phyloP scores from a whole-genome alignment of 345 rosid species.

The Arabidopsis suecica region DNA sequence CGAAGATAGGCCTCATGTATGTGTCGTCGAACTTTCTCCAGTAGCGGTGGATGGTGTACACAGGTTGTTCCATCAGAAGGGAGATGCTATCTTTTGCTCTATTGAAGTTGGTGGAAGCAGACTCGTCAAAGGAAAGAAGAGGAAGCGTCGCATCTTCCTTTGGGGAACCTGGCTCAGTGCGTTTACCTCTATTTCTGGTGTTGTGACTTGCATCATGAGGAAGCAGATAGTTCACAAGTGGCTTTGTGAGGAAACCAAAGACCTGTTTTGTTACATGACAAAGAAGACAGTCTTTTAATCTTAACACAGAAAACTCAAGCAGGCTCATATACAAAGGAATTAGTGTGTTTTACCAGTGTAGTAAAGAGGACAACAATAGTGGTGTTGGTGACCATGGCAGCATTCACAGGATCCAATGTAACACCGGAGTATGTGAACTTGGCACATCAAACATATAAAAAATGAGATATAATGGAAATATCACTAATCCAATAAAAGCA shows the following conservation, averaged over 20 bases:
- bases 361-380: constrained; percentile 71
- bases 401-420: constrained; percentile 64
- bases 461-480: constrained; percentile 22
- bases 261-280: constrained; percentile 55
- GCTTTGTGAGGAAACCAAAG: constrained; percentile 86
- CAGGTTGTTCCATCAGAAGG: constrained; percentile 79
- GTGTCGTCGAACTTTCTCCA: constrained; percentile 86
- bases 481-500: not conserved
- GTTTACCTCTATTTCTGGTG: constrained; percentile 17
- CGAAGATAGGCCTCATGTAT: constrained; percentile 90
- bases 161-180: constrained; percentile 51
- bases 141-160: constrained; percentile 65
- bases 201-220: constrained; percentile 48
- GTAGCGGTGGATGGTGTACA: constrained; percentile 74
- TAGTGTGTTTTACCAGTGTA: constrained; percentile 59
- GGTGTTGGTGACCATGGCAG: constrained; percentile 76
- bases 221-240: constrained; percentile 62
- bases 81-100: constrained; percentile 78
- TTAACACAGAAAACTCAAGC: not conserved
- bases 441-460: constrained; percentile 32
- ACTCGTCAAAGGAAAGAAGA: constrained; percentile 70
- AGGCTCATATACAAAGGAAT: constrained; percentile 13
- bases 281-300: not conserved
- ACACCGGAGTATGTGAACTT: constrained; percentile 84
- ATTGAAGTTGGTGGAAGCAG: constrained; percentile 64